Evolutionary conservation across 106 monocot genomes (phyloP).

Genomic region (Acorus gramineus): DNA sequence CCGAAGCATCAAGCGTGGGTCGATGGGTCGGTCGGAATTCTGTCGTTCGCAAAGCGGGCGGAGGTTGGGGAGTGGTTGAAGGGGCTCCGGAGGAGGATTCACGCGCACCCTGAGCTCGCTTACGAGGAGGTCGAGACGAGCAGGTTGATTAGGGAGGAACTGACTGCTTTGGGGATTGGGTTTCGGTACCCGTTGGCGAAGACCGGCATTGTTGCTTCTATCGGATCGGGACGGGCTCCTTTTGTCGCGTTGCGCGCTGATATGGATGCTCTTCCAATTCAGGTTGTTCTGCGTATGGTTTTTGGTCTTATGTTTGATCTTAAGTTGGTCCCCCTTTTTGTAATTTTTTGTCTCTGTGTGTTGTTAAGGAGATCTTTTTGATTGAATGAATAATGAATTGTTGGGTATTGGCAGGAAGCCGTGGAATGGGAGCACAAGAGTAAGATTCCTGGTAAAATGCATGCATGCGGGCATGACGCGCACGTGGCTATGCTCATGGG

Average conservation of each 20-base stretch:
- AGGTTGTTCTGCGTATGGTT: neutral
- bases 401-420: conserved; percentile 26
- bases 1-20: too few species aligned
- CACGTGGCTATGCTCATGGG: conserved; percentile 68
- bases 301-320: too few species aligned
- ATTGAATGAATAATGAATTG: too few species aligned
- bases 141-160: conserved; percentile 36
- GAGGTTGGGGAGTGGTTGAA: conserved; percentile 44
- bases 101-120: conserved; percentile 58
- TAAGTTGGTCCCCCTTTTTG: too few species aligned
- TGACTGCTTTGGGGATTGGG: conserved; percentile 29
- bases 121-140: conserved; percentile 73
- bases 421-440: conserved; percentile 65
- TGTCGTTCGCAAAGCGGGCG: conserved; percentile 24
- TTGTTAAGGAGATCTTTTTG: too few species aligned
- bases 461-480: conserved; percentile 74
- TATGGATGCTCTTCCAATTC: conserved; percentile 47
- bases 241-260: conserved; percentile 58
- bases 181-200: conserved; percentile 33
- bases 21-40: conserved; percentile 27
- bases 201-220: conserved; percentile 46
- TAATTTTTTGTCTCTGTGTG: too few species aligned
- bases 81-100: conserved; percentile 40
- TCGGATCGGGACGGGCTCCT: conserved; percentile 39
- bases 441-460: conserved; percentile 56